Evolutionary conservation across 2,329 filamentous ascomycete genomes (phyloP), one percentile per base, ranked within the genome.

Genomic region (Raffaelea arxii): DNA sequence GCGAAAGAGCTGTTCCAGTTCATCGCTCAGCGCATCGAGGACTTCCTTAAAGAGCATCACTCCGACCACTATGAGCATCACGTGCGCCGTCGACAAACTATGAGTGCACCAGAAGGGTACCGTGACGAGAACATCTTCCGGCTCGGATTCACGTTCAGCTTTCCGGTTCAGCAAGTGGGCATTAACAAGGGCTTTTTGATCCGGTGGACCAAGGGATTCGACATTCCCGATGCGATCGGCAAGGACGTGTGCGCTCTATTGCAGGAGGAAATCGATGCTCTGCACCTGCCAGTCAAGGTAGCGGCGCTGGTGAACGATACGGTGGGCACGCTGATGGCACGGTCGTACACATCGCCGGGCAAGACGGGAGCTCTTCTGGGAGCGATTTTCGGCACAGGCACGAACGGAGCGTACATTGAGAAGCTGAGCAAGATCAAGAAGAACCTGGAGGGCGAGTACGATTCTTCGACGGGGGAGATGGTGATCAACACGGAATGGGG

Each of bases 401-500:
- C 91, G 60, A 98, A 98, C 62, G 92, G 92, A 46, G 92, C 92
- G 2, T 98, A 97, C 63, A 84, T 97, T 36, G 92, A 98, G 73
- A 94, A 94, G 71, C 71, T 94, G 18, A 68, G 75, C 56, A 90
- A 88, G 55, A 78, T 97, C 59, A 88, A 81, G 60, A 98, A 97
- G 71, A 69, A 77, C 16, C 69, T 84, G 47, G 68, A 72, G 50
- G 80, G 80, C 53, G 72, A 83, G 4, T 92, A 85, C 56, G 88
- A 96, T 65, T 72, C 72, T 42, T 80, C 80, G 9, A 94, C 90
- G 0, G 89, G 90, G 44, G 80, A 94, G 56, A 98, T 98, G 92
- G 88, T 98, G 49, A 78, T 98, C 67, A 98, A 98, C 68, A 91
- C 86, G 1, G 92, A 98, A 68, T 98, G 92, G 92, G 92, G 92